These are phyloP conservation scores for Penium margaritaceum DNA, from an alignment of 139 green algal genomes.

Conservation along the genomic window DNA sequence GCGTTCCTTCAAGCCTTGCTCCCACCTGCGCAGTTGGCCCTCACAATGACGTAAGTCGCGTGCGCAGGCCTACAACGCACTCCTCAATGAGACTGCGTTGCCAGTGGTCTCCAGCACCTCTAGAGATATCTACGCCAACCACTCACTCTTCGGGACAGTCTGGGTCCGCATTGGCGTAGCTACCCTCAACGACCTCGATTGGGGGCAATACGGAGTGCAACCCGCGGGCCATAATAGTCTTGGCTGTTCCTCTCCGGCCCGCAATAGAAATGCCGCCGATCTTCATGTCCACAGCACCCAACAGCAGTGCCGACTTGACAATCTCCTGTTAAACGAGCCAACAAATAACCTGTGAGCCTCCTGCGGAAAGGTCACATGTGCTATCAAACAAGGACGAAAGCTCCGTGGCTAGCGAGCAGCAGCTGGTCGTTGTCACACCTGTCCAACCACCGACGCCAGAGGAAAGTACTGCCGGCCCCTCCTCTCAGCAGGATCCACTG, in stretches of 20 bases:
- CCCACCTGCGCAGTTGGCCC: constrained; percentile 33
- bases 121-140: not conserved
- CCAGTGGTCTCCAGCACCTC: not conserved
- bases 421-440: not conserved
- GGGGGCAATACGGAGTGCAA: constrained; percentile 89
- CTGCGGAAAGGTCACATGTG: too few species aligned
- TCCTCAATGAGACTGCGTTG: not conserved
- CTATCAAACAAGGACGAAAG: too few species aligned
- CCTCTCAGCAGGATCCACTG: too few species aligned
- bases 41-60: not conserved
- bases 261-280: constrained; percentile 90
- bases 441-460: not conserved
- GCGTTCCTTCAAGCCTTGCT: constrained; percentile 42
- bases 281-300: constrained; percentile 82
- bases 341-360: not conserved
- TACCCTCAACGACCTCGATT: constrained; percentile 93
- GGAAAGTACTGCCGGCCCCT: too few species aligned
- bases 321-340: too few species aligned
- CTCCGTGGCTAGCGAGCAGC: not conserved
- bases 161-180: constrained; percentile 55
- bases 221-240: constrained; percentile 93
- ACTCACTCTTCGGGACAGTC: not conserved
- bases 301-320: constrained; percentile 92
- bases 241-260: constrained; percentile 83
- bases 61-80: not conserved